Base-by-base conservation (phyloP, 768 basidiomycete species). In the Neoboletus magnificus region DNA sequence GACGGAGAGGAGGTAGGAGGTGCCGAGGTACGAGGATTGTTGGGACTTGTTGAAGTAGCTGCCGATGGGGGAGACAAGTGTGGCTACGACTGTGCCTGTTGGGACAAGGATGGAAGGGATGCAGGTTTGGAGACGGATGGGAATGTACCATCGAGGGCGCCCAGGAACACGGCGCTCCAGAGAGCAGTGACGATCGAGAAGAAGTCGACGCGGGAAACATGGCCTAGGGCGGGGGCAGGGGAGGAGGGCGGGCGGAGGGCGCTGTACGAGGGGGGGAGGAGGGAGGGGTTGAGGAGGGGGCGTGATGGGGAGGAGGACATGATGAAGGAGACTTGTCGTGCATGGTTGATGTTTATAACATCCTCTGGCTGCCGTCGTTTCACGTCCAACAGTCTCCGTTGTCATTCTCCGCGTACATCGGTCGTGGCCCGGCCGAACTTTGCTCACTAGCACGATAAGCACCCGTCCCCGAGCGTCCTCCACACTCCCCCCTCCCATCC, bases 11-110 rank as follows among this genome's bases (percentile, higher is more conserved):
- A 95, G 75, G 74, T 94, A 94, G 13, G 91, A 82, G 13, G 92
- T 93, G 32, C 91, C 94, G 55, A 97, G 85, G 71, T 95, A 94
- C 1, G 89, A 89, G 15, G 91, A 81, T 60, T 89, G 83, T 65
- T 87, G 83, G 35, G 85, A 86, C 68, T 86, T 87, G 65, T 84
- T 78, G 73, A 92, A 94, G 66, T 89, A 81, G 66, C 88, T 91
- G 50, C 91, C 92, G 60, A 94, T 93, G 54, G 91, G 88, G 40
- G 87, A 82, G 55, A 91, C 74, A 48, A 94, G 79, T 2, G 92
- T 94, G 27, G 91, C 92, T 56, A 93, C 91, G 63, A 93, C 86
- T 5, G 91, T 93, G 62, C 89, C 89, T 70, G 47, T 39, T 39
- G 58, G 43, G 48, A 45, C 39, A 42, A 49, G 46, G 48, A 54